These are phyloP conservation scores for Hyaloperonospora arabidopsidis DNA, from an alignment of 352 stramenopile genomes.

Conservation along the genomic window DNA sequence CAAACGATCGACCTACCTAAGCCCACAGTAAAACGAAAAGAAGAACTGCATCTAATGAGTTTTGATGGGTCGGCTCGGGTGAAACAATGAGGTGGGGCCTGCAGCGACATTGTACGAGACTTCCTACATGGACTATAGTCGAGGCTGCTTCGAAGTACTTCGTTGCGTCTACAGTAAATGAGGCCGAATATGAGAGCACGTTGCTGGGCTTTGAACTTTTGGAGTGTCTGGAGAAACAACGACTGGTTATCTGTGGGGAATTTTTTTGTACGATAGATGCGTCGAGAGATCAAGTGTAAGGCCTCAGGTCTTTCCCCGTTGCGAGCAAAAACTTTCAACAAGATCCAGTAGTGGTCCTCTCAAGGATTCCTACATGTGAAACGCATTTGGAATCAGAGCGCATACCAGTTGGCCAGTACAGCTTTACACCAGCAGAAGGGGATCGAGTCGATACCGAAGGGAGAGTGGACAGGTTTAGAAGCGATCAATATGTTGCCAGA, in stretches of 20 bases:
- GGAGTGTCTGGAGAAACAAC: background rate
- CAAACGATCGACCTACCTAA: too few species aligned
- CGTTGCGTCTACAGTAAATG: constrained; percentile 13
- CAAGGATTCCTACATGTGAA: too few species aligned
- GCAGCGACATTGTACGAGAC: constrained; percentile 10
- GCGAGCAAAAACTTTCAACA: too few species aligned
- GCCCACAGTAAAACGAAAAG: too few species aligned
- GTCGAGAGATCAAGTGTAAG: too few species aligned
- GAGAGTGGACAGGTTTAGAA: background rate
- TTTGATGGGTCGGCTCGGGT: too few species aligned
- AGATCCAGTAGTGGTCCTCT: too few species aligned
- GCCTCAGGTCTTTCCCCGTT: too few species aligned
- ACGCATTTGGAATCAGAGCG: constrained; percentile 1
- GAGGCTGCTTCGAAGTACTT: background rate
- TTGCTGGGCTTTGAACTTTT: background rate
- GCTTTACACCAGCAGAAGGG: background rate
- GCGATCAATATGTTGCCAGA: background rate
- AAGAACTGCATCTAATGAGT: too few species aligned
- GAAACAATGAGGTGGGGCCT: constrained; percentile 1
- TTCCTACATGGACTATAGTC: constrained; percentile 8
- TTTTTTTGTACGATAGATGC: too few species aligned
- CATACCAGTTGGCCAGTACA: background rate
- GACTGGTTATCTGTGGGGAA: constrained; percentile 3
- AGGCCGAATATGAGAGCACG: constrained; percentile 13
- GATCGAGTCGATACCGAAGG: background rate